Base-by-base conservation (phyloP, 352 stramenopile genomes). In the Globisporangium abappressorium region DNA sequence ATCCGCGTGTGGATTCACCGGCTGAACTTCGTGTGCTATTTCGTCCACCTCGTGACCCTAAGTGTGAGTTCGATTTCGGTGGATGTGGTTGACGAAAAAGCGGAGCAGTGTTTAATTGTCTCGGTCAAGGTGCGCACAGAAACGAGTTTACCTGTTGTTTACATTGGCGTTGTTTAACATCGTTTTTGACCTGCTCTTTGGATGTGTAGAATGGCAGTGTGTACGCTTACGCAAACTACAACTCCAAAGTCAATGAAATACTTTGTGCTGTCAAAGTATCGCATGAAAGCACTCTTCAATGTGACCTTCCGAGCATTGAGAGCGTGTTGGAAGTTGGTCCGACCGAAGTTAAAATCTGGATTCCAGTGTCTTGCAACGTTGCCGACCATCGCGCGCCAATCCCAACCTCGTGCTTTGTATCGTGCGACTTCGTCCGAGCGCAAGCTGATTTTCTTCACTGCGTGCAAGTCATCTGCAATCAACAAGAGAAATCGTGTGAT, bases 1-100 rank as follows among this genome's bases (percentile, higher is more conserved):
- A 38, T 74, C n/a, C 67, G 73, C 22, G 46, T 36, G 53, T 89
- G 78, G 77, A 74, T 85, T 30, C 79, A 81, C 41, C 77, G 73
- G 14, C 33, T 87, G 11, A 46, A 62, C 14, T 76, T 79, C 20
- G 7, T 82, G 0, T 87, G 66, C 53, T 70, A 74, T 46, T 70
- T 83, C 41, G 33, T 75, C 14, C 78, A 86, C 47, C 53, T 71
- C 20, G 49, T 89, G 9, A 47, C 71, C n/a, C 5, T 89, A 9
- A 65, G 54, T n/a, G 49, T 82, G 0, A 59, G 20, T 5, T 73
- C 67, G 20, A 67, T 89, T 2, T 59, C 69, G 2, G 63, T 89
- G 24, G 75, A 86, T 22, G 64, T 90, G 26, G 64, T 81, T 1
- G 22, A 62, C 11, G 64, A 70, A 58, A 65, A 70, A 2, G 38